Percentiles rank a stretch among this genome's conserved stretches.
phyloP scores from a whole-genome alignment of 2,329 filamentous ascomycete genomes.

The Cordyceps cicadae region DNA sequence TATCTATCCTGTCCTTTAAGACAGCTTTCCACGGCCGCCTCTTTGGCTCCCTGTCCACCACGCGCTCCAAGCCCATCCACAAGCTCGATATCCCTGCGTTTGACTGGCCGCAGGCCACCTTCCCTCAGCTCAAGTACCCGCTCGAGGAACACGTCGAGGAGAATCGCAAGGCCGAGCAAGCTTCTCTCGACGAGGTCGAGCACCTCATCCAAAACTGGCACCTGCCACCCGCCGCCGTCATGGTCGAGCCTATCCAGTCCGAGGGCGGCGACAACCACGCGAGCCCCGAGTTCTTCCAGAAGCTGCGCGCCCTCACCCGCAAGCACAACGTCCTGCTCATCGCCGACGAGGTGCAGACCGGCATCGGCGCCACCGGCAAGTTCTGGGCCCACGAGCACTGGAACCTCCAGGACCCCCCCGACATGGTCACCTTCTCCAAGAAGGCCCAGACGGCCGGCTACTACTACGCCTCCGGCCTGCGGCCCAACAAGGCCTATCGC shows the following conservation, averaged over 20 bases:
- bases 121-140: slow-evolving; percentile 80
- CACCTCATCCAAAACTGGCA: slow-evolving; percentile 71
- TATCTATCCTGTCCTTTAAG: slow-evolving; percentile 85
- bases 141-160: slow-evolving; percentile 70
- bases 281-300: slow-evolving; percentile 76
- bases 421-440: slow-evolving; percentile 94
- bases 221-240: slow-evolving; percentile 69
- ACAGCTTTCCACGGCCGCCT: slow-evolving; percentile 84
- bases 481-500: slow-evolving; percentile 87
- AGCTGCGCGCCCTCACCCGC: slow-evolving; percentile 69
- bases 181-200: slow-evolving; percentile 76
- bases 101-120: slow-evolving; percentile 87
- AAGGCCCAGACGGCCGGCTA: slow-evolving; percentile 92
- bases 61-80: slow-evolving; percentile 87
- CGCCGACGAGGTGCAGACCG: slow-evolving; percentile 90
- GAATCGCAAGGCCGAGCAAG: slow-evolving; percentile 74
- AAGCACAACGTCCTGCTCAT: slow-evolving; percentile 76
- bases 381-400: slow-evolving; percentile 98
- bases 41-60: slow-evolving; percentile 80
- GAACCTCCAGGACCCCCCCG: slow-evolving; percentile 68
- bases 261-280: slow-evolving; percentile 95
- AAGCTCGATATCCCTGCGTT: slow-evolving; percentile 93
- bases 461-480: slow-evolving; percentile 75
- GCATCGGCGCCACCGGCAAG: slow-evolving; percentile 83
- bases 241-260: slow-evolving; percentile 87